Conservation (phyloP, 805 yeast genomes). For the Metschnikowia gelsemii region DNA sequence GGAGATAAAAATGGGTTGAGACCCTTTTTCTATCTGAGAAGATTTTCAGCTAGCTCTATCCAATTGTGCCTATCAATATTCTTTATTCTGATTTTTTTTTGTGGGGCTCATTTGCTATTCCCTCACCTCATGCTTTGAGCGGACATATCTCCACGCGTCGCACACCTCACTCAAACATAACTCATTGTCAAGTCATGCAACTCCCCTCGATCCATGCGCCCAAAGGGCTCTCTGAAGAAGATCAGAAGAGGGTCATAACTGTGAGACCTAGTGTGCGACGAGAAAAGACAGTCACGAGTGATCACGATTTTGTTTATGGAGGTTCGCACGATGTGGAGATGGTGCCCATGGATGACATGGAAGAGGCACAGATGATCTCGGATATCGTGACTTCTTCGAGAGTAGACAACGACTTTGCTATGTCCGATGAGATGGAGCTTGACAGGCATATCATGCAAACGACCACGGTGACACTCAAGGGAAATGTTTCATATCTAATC, state of each 20-base stretch:
- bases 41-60: no score
- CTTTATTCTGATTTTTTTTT: not conserved
- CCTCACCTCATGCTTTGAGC: not conserved
- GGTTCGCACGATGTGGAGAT: slow-evolving; percentile 44
- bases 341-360: slow-evolving; percentile 47
- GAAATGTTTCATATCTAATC: slow-evolving; percentile 47
- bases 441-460: slow-evolving; percentile 18
- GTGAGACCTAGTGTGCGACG: slow-evolving; percentile 19
- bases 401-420: slow-evolving; percentile 4
- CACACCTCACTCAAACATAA: not conserved
- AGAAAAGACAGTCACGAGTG: not conserved
- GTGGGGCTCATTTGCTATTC: not conserved
- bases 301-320: not conserved
- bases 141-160: not conserved
- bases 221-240: slow-evolving; percentile 30
- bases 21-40: no score
- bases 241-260: slow-evolving; percentile 27
- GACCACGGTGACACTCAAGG: slow-evolving; percentile 17
- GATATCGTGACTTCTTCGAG: slow-evolving; percentile 31
- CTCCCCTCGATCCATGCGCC: slow-evolving; percentile 42
- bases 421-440: slow-evolving; percentile 19
- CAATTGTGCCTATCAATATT: no score
- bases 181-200: slow-evolving; percentile 8
- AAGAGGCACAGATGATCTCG: slow-evolving; percentile 45
- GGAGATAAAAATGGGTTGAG: not conserved